Conservation (phyloP, 1,284 basidiomycete species). For the Fistulinella staudtii region DNA sequence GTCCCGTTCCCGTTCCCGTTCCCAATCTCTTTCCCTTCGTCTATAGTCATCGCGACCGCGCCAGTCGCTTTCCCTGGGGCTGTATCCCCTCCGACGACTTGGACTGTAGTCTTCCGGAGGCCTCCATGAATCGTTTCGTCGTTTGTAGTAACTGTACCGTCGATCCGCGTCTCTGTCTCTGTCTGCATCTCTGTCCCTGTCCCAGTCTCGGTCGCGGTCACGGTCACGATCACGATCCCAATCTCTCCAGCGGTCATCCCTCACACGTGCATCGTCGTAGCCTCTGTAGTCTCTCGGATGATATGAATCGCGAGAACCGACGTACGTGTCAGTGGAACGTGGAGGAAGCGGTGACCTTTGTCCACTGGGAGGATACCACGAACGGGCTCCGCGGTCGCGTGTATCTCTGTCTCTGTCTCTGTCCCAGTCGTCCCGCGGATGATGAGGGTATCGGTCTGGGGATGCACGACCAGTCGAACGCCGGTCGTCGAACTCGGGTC, state of each 20-base stretch:
- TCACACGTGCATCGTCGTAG: constrained; percentile 19
- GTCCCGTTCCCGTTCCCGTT: constrained; percentile 22
- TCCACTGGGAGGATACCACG: constrained; percentile 17
- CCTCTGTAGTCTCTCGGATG: constrained; percentile 22
- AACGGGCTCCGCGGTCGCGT: constrained; percentile 22
- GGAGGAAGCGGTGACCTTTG: constrained; percentile 21
- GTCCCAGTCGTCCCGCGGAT: constrained; percentile 25
- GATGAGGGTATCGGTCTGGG: constrained; percentile 26
- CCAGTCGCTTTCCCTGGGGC: constrained; percentile 19
- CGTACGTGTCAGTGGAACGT: constrained; percentile 18
- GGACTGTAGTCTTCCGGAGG: constrained; percentile 19
- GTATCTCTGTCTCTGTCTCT: constrained; percentile 21
- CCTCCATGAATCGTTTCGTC: constrained; percentile 17
- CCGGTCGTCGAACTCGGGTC: constrained; percentile 33
- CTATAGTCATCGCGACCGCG: constrained; percentile 25
- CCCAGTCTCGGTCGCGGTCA: constrained; percentile 8
- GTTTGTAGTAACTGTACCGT: constrained; percentile 17
- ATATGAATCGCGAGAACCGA: constrained; percentile 17
- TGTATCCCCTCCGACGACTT: constrained; percentile 19
- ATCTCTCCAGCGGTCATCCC: constrained; percentile 27
- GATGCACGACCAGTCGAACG: constrained; percentile 17
- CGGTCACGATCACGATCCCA: constrained; percentile 23
- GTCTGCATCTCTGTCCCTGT: too few relatives aligned
- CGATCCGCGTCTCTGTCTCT: constrained; percentile 19
- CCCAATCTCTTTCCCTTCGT: constrained; percentile 23